Evolutionary conservation across 208 protist species (phyloP), one percentile per base, ranked within the genome.

Genomic region (Cochliopodium minus): DNA sequence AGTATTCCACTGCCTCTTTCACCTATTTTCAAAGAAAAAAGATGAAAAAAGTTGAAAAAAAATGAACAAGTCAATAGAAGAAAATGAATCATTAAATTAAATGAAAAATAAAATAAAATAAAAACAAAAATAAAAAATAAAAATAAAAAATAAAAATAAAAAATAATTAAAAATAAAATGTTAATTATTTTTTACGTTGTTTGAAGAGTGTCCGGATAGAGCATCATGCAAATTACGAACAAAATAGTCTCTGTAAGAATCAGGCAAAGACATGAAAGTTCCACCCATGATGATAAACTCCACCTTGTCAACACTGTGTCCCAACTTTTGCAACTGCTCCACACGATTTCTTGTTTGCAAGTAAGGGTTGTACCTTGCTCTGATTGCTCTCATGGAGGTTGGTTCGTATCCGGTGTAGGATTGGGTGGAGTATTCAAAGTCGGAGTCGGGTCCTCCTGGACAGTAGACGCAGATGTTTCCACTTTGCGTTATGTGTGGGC

Each of bases 201-300:
- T 73, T 28, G 65, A 77, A 20, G 55, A 20, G 62, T 73, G 55
- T 89, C 63, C 32, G 79, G 82, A 64, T 86, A 81, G 55, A 87
- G 85, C 22, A 93, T 59, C 55, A 62, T 93, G 87, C 11, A 85
- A 69, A 49, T 80, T 79, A 39, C 65, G 66, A 40, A 93, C 80
- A 59, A 93, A 93, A 33, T 64, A 78, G 32, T 90, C 81, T 25
- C 92, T 69, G 71, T 98, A 99, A 1, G 74, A 69, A 15, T 68
- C 45, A 11, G 85, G 74, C 25, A 97, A 86, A 59, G 82, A 93
- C 77, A 98, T 91, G 77, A 97, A 99, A 20, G 95, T 99, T 32
- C 94, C 95, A 26, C 95, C 94, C 77, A 99, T 94, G 54, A 99
- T 77, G 29, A 99, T 87, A 40, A 96, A 90, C 72, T 98, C 94